A percentile compares a stretch with the other conserved stretches of the same genome.
Evolutionary conservation across 2,329 filamentous ascomycete genomes (phyloP).

Genomic region (Plectosphaerella cucumerina): DNA sequence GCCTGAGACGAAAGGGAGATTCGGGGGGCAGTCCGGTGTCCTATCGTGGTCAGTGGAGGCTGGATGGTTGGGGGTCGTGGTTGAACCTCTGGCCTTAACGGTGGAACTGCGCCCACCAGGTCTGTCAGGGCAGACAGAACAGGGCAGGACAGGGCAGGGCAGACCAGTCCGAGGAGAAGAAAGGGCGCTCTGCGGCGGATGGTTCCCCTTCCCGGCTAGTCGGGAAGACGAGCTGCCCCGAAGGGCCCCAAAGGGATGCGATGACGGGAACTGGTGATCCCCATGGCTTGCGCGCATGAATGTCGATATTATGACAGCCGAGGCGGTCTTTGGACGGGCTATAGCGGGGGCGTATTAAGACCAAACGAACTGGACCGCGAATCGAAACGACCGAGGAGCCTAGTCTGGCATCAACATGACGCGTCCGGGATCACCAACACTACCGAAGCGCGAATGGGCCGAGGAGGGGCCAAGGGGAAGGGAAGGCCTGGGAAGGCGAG

Average conservation of each 20-base stretch:
- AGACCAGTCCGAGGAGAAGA: too few species aligned
- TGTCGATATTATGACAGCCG: conserved; percentile 5
- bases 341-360: conserved; percentile 14
- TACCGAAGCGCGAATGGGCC: background rate
- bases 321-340: conserved; percentile 6
- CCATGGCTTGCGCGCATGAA: conserved; percentile 4
- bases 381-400: conserved; percentile 1
- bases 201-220: too few species aligned
- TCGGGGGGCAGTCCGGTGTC: too few species aligned
- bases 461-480: too few species aligned
- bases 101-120: too few species aligned
- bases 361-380: conserved; percentile 10
- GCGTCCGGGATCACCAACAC: conserved; percentile 3
- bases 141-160: too few species aligned
- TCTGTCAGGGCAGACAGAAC: too few species aligned
- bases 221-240: background rate
- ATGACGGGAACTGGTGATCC: conserved; percentile 9
- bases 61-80: too few species aligned
- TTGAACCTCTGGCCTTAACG: too few species aligned
- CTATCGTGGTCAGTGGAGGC: too few species aligned
- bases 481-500: too few species aligned
- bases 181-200: too few species aligned
- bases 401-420: conserved; percentile 19
- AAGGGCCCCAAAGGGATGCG: background rate
- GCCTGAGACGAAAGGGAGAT: background rate